Evolutionary conservation across 768 basidiomycete genomes (phyloP).

Genomic region (Tubosaeta sp.): DNA sequence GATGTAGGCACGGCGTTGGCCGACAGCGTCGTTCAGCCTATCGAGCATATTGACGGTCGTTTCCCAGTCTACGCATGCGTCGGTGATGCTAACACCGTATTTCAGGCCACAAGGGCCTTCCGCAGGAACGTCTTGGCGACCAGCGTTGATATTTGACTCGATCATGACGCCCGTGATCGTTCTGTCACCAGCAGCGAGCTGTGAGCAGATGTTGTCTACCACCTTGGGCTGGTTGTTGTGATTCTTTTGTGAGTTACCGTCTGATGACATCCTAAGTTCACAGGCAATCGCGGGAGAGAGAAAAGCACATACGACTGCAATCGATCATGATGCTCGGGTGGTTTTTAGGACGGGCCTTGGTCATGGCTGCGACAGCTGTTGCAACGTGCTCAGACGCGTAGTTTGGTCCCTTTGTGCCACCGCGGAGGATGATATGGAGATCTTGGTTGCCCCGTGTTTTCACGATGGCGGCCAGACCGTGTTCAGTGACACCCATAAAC

Average conservation of each 20-base stretch:
- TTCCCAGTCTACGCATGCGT: constrained; percentile 88
- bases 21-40: constrained; percentile 51
- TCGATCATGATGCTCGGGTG: constrained; percentile 83
- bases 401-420: constrained; percentile 90
- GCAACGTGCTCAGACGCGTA: constrained; percentile 70
- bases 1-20: constrained; percentile 22
- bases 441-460: constrained; percentile 82
- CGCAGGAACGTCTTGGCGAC: constrained; percentile 83
- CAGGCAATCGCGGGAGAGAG: not conserved
- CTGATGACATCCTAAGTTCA: constrained; percentile 32
- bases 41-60: constrained; percentile 73
- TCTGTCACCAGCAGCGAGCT: constrained; percentile 64
- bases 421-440: constrained; percentile 94
- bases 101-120: constrained; percentile 66
- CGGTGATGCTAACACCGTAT: constrained; percentile 84
- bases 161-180: constrained; percentile 95
- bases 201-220: constrained; percentile 62
- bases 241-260: constrained; percentile 96
- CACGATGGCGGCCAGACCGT: constrained; percentile 92
- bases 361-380: constrained; percentile 56
- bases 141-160: constrained; percentile 90
- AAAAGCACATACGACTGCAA: constrained; percentile 59
- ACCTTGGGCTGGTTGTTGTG: constrained; percentile 89
- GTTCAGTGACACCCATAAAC: constrained; percentile 91
- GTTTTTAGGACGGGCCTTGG: constrained; percentile 51